A percentile compares a stretch with the other conserved stretches of the same genome.
Conservation (phyloP, 306 rosid species). For the Benincasa hispida region DNA sequence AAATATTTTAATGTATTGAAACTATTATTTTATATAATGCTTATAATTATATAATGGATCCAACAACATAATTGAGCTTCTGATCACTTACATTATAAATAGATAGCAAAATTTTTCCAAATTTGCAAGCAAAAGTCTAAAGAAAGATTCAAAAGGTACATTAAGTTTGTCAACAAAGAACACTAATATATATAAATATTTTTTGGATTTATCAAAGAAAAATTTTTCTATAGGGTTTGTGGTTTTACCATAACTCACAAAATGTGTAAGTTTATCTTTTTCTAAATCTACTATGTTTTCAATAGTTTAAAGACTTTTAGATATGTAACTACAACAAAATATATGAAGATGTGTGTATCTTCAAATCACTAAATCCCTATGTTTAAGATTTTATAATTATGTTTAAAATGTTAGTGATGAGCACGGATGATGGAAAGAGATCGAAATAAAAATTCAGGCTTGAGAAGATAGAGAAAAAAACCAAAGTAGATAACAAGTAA, state of each 20-base stretch:
- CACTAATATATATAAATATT: too few species aligned
- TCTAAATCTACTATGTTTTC: neutral
- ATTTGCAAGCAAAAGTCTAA: neutral
- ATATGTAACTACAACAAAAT: too few species aligned
- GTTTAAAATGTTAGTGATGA: neutral
- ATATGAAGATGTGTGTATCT: too few species aligned
- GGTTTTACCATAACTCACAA: neutral
- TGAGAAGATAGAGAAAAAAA: neutral
- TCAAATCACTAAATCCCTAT: too few species aligned
- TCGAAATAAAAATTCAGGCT: neutral
- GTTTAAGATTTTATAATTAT: neutral
- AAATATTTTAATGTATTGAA: neutral
- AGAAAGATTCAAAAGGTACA: neutral
- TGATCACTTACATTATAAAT: neutral
- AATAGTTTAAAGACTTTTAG: neutral
- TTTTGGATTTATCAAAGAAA: neutral
- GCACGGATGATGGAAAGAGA: neutral
- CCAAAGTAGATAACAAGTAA: neutral
- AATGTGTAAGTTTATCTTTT: neutral
- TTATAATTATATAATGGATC: neutral
- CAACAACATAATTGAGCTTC: neutral
- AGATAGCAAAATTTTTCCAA: neutral
- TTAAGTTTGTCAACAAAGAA: neutral
- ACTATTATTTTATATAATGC: neutral
- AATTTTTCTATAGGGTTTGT: neutral